These are phyloP conservation scores for Claviceps sp. DNA, from an alignment of 2,329 filamentous ascomycete species.

Conservation along the genomic window DNA sequence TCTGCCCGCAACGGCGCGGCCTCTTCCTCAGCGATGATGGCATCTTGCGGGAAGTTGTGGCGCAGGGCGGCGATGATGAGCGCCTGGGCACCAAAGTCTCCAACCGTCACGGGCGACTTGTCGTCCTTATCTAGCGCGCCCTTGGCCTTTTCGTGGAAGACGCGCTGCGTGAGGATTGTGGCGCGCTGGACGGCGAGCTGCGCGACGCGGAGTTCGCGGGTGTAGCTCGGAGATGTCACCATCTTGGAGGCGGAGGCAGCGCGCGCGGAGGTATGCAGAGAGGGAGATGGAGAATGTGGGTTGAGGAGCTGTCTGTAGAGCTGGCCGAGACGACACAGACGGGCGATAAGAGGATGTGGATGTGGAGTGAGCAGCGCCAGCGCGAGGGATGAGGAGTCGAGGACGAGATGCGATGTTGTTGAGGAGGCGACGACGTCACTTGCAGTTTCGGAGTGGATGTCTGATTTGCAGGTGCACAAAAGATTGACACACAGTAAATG, in stretches of 20 bases:
- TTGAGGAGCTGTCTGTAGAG: background rate
- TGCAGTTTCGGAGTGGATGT: too few relatives aligned
- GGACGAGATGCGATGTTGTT: background rate
- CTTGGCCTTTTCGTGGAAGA: slow-evolving; percentile 72
- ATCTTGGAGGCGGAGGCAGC: slow-evolving; percentile 16
- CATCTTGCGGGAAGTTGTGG: slow-evolving; percentile 79
- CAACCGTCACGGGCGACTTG: slow-evolving; percentile 92
- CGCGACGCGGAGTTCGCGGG: slow-evolving; percentile 67
- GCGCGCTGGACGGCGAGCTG: slow-evolving; percentile 80
- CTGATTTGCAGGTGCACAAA: too few relatives aligned
- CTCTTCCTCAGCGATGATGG: slow-evolving; percentile 93
- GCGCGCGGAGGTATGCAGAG: background rate
- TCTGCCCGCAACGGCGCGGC: slow-evolving; percentile 66
- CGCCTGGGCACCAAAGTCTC: slow-evolving; percentile 94
- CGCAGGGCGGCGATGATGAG: slow-evolving; percentile 86
- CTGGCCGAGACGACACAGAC: background rate
- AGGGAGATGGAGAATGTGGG: background rate
- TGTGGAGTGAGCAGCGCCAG: background rate
- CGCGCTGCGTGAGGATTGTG: slow-evolving; percentile 37
- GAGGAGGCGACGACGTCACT: too few relatives aligned
- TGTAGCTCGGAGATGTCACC: slow-evolving; percentile 37
- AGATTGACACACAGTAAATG: too few relatives aligned
- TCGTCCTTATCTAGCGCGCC: slow-evolving; percentile 85
- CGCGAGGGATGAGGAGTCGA: background rate
- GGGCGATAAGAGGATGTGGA: background rate